These are phyloP conservation scores for Apophysomyces variabilis DNA, from an alignment of 371 early-diverging fungal genomes.

Conservation along the genomic window DNA sequence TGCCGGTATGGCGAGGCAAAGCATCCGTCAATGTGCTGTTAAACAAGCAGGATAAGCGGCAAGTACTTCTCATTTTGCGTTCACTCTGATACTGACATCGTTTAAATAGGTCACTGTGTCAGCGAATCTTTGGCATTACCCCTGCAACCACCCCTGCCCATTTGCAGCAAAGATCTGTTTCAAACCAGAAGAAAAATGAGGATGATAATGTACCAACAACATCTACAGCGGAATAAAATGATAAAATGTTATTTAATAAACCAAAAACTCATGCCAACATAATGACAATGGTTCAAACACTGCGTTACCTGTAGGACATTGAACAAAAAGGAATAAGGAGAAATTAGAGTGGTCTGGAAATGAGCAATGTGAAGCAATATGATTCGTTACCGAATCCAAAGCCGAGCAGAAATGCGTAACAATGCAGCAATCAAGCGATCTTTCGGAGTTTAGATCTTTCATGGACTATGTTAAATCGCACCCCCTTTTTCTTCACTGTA, in stretches of 20 bases:
- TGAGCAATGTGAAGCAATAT: background rate
- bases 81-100: background rate
- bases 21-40: conserved; percentile 74
- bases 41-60: conserved; percentile 73
- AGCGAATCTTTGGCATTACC: conserved; percentile 46
- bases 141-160: conserved; percentile 50
- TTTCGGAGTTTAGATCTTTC: no score
- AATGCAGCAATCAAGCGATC: background rate
- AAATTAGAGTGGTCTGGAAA: background rate
- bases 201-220: conserved; percentile 11
- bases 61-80: conserved; percentile 10
- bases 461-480: no score
- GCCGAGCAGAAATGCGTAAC: conserved; percentile 1
- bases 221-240: background rate
- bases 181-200: conserved; percentile 12
- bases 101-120: conserved; percentile 36
- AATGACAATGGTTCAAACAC: background rate
- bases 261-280: background rate
- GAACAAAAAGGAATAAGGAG: background rate
- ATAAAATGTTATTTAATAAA: background rate
- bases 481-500: conserved; percentile 7
- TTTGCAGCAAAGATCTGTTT: conserved; percentile 35
- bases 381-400: conserved; percentile 8
- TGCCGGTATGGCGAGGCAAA: conserved; percentile 80
- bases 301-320: no score